Evolutionary conservation across 2,329 filamentous ascomycete genomes (phyloP).

Genomic region (Calonectria pseudoturangicola): DNA sequence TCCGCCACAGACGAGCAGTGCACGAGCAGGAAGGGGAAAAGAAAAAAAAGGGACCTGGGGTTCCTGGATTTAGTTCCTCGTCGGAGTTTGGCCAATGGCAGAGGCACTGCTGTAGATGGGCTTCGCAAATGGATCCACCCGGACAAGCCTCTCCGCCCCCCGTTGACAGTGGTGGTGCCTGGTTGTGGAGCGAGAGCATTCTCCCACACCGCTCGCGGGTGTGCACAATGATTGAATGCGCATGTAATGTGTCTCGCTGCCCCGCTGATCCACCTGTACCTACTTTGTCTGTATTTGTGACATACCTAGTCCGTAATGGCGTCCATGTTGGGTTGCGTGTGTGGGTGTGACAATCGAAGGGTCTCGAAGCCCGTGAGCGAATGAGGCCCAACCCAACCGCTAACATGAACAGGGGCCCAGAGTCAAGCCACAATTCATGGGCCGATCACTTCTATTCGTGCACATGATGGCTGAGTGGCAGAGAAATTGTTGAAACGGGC

Average conservation of each 20-base stretch:
- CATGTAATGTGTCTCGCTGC: conserved; percentile 21
- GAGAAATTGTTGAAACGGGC: background rate
- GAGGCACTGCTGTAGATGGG: background rate
- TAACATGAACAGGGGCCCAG: background rate
- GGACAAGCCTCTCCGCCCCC: conserved; percentile 51
- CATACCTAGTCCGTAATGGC: conserved; percentile 10
- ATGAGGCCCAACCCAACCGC: conserved; percentile 13
- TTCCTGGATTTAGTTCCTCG: conserved; percentile 12
- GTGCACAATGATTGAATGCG: conserved; percentile 24
- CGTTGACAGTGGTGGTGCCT: conserved; percentile 33
- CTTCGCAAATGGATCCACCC: conserved; percentile 36
- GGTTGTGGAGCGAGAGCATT: conserved; percentile 33
- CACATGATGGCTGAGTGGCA: conserved; percentile 11
- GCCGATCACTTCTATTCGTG: conserved; percentile 28
- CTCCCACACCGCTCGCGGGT: conserved; percentile 46
- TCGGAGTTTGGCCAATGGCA: conserved; percentile 30
- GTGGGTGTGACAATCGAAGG: conserved; percentile 27
- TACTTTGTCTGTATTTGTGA: conserved; percentile 14
- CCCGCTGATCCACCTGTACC: conserved; percentile 22
- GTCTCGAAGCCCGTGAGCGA: conserved; percentile 30
- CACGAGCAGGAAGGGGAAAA: too few species aligned
- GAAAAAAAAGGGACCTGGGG: conserved; percentile 32
- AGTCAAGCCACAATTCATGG: conserved; percentile 31
- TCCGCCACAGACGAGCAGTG: conserved; percentile 39
- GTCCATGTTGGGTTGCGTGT: conserved; percentile 25